These are phyloP conservation scores for Globisporangium apiculatum DNA, from an alignment of 352 stramenopile species.

Conservation along the genomic window DNA sequence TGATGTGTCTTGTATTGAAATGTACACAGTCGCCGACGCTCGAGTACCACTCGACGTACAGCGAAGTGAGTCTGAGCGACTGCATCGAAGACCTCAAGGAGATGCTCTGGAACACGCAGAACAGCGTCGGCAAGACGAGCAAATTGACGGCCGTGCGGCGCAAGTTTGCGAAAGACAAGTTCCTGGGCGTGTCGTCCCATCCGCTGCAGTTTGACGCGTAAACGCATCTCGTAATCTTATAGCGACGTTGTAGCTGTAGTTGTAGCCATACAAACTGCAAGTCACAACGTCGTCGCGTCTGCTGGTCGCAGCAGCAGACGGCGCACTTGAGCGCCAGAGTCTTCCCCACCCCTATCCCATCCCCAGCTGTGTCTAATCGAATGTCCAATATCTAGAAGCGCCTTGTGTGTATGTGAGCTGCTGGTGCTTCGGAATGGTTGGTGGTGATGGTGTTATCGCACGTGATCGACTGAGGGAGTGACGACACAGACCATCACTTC, in stretches of 20 bases:
- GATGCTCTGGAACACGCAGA: slow-evolving; percentile 69
- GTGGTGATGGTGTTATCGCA: too few species aligned
- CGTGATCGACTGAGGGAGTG: too few species aligned
- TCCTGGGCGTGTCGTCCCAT: slow-evolving; percentile 62
- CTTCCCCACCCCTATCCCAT: too few species aligned
- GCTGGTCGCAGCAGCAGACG: too few species aligned
- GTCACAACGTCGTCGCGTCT: too few species aligned
- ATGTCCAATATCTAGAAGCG: too few species aligned
- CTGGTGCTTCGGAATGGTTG: too few species aligned
- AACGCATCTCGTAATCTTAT: not conserved
- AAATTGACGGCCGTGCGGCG: slow-evolving; percentile 76
- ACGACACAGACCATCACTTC: not conserved
- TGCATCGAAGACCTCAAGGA: slow-evolving; percentile 78
- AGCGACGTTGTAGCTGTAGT: too few species aligned
- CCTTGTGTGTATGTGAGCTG: too few species aligned
- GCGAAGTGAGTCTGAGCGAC: slow-evolving; percentile 38
- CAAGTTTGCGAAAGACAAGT: slow-evolving; percentile 85
- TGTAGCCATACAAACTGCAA: too few species aligned
- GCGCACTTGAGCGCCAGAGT: too few species aligned
- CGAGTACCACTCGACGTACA: slow-evolving; percentile 77
- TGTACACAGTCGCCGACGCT: slow-evolving; percentile 44
- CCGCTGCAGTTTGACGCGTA: slow-evolving; percentile 42
- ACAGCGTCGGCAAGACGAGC: slow-evolving; percentile 59
- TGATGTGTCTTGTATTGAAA: not conserved
- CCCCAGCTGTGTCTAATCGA: too few species aligned